Evolutionary conservation across 83 land plant genomes (phyloP), one percentile per base, ranked within the genome.

Genomic region (Thuja plicata): DNA sequence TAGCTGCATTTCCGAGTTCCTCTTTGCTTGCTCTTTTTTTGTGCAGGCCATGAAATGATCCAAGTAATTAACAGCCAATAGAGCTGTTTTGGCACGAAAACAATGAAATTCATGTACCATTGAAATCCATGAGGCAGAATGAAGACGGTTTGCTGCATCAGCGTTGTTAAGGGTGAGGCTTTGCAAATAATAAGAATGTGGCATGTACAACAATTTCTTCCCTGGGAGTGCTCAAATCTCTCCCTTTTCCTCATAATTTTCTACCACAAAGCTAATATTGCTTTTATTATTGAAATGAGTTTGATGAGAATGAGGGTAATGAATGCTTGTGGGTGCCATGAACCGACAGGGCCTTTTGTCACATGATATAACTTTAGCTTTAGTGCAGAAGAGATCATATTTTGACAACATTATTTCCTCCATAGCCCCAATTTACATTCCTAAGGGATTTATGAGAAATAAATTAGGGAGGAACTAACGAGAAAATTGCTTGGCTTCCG

Each of bases 1-100:
- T 2, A 94, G 89, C 88, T 91, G 94, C 27, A 89, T 71, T 89
- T 88, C 88, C 94, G 94, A 92, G 71, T 92, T 91, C 91, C 89
- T 93, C 57, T 92, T 34, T 86, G 46, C 40, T 55, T 48, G 88
- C 82, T 2, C 34, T 87, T 52, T 71, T 78, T 43, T 9, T 48
- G 86, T 50, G 52, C 37, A 10, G 83, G 73, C 55, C 57, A 90
- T 86, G 60, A 89, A 90, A 8, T 89, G 89, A 79, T 90, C 91
- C 34, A 90, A 76, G 77, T 88, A 90, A 50, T 85, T 88, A 17
- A 77, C 77, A 77, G 91, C 74, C n/a, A 88, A 89, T 24, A 88
- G 34, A 1, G 73, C 88, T 6, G 89, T 90, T 50, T 37, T 57
- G 6, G 86, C 57, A 24, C 43, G 34, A 84, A 90, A 90, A 17